Evolutionary conservation across 805 yeast species (phyloP), one percentile per base, ranked within the genome.

Genomic region (Yarrowia alimentaria): DNA sequence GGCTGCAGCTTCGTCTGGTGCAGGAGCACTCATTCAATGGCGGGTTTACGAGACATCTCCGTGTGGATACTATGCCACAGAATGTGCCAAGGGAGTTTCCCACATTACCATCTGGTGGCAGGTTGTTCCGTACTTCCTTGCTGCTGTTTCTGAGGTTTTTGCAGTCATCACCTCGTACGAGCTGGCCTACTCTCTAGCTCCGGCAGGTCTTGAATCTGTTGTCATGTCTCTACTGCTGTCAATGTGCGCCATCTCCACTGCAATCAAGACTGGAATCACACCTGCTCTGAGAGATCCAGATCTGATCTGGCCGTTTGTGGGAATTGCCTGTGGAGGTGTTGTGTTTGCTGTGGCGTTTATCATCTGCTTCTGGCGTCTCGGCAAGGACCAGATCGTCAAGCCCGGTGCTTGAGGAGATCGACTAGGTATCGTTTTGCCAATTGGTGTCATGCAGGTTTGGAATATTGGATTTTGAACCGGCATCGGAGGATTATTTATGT

Each of bases 91-190:
- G 58, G 38, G 61, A 58, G 54, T 50, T 68, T 71, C 59, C 10
- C 66, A 66, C 6, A 38, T 69, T 29, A 55, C 64, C 2, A 68
- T 69, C 14, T 66, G 71, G 71, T 45, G 55, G 47, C 62, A 61
- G 30, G 69, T 58, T 3, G 31, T 40, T 4, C 59, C 63, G 60
- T 74, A 69, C 57, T 60, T 69, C 12, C 60, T 76, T 40, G 71
- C 71, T 32, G 81, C 80, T 16, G 68, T 70, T 5, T 76, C 79
- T 33, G 81, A 77, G 59, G 74, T 79, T 62, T 76, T 75, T 58
- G 74, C 78, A 8, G 70, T 63, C 51, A 70, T 72, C 26, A 75
- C 80, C 11, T 78, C 73, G 22, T 77, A 76, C 56, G 80, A 77
- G 60, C 64, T 76, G 52, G 80, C 81, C 0, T 77, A 77, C 61